These are phyloP conservation scores for Populus euphratica DNA, from an alignment of 345 rosid species.

Conservation along the genomic window DNA sequence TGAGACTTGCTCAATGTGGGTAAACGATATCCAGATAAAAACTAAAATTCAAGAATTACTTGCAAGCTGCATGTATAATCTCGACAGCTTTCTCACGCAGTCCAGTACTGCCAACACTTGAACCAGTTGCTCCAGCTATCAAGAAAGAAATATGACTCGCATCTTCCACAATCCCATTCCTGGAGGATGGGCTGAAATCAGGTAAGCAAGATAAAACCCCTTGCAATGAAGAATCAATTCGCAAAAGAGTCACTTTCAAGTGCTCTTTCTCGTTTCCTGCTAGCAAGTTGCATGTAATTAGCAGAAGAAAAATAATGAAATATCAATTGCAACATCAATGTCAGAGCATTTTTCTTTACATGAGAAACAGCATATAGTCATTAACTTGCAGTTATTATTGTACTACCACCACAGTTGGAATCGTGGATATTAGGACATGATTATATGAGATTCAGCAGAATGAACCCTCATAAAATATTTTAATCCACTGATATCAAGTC, in stretches of 20 bases:
- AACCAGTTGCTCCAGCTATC: slow-evolving; percentile 94
- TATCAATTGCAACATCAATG: background rate
- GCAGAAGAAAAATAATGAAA: background rate
- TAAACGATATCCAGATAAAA: slow-evolving; percentile 7
- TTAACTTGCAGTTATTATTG: background rate
- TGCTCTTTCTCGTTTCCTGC: slow-evolving; percentile 96
- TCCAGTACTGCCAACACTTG: slow-evolving; percentile 74
- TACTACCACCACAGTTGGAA: background rate
- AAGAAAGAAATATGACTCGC: slow-evolving; percentile 53
- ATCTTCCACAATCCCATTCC: slow-evolving; percentile 55
- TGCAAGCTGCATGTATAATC: slow-evolving; percentile 77
- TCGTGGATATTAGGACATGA: background rate
- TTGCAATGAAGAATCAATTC: slow-evolving; percentile 90
- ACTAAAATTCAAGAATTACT: slow-evolving; percentile 49
- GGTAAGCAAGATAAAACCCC: slow-evolving; percentile 98
- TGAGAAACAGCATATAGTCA: background rate
- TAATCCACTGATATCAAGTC: background rate
- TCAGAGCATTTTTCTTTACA: slow-evolving; percentile 17
- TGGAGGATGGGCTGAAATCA: slow-evolving; percentile 85
- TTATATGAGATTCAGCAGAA: background rate
- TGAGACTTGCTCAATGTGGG: background rate
- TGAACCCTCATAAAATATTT: background rate
- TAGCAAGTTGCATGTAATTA: slow-evolving; percentile 24
- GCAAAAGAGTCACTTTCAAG: slow-evolving; percentile 96
- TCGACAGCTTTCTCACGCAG: slow-evolving; percentile 87